phyloP scores from a whole-genome alignment of 805 yeast genomes.

The Candida patagonica region DNA sequence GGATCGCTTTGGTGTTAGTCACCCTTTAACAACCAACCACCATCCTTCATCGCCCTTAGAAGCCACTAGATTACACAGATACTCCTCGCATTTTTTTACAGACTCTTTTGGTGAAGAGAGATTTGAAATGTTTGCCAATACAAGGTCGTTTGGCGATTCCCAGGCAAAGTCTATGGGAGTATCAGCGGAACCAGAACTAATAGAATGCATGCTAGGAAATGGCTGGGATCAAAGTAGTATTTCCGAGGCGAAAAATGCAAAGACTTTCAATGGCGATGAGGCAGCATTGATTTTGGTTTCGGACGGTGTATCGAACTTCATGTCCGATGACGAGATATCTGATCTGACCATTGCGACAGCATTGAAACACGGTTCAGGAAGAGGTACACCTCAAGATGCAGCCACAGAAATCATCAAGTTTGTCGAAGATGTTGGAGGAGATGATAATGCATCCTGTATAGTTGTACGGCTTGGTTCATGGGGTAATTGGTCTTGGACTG shows the following conservation, averaged over 20 bases:
- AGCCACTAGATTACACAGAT: constrained; percentile 57
- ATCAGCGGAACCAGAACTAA: constrained; percentile 85
- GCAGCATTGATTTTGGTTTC: constrained; percentile 72
- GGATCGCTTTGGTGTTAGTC: constrained; percentile 72
- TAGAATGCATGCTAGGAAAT: constrained; percentile 54
- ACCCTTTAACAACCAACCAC: constrained; percentile 67
- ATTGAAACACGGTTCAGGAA: constrained; percentile 43
- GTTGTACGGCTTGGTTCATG: constrained; percentile 77
- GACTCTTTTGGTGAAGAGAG: constrained; percentile 93
- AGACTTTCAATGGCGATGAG: constrained; percentile 68
- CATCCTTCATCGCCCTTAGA: constrained; percentile 83
- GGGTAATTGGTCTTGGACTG: constrained; percentile 76
- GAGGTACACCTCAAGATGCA: constrained; percentile 76
- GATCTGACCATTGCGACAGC: constrained; percentile 70
- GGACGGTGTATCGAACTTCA: constrained; percentile 78
- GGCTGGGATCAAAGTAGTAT: constrained; percentile 5
- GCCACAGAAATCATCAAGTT: constrained; percentile 79
- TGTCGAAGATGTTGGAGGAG: constrained; percentile 80
- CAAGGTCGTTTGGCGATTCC: constrained; percentile 88
- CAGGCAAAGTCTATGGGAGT: constrained; percentile 76
- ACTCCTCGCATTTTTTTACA: constrained; percentile 52
- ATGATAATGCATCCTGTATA: constrained; percentile 91
- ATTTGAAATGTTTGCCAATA: constrained; percentile 76
- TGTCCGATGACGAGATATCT: constrained; percentile 84
- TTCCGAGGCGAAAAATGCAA: constrained; percentile 7